These are phyloP conservation scores for Hortiboletus campestris DNA, from an alignment of 768 basidiomycete genomes.

Conservation along the genomic window DNA sequence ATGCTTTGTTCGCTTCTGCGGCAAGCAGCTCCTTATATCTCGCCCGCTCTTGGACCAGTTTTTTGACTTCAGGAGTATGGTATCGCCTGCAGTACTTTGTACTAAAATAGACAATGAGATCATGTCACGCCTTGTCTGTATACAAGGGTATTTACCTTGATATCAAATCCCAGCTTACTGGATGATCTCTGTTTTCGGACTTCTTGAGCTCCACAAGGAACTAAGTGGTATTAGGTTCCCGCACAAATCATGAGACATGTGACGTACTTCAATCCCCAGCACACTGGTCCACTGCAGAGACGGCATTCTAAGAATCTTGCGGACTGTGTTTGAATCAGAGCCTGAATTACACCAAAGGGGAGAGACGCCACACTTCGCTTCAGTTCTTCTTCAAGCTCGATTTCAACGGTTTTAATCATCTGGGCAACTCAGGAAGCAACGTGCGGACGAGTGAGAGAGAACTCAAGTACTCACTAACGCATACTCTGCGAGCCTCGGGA, in stretches of 20 bases:
- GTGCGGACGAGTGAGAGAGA: background rate
- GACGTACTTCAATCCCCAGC: constrained; percentile 64
- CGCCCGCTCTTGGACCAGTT: constrained; percentile 66
- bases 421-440: constrained; percentile 27
- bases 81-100: constrained; percentile 75
- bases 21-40: constrained; percentile 72
- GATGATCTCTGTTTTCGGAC: constrained; percentile 45
- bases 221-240: constrained; percentile 34
- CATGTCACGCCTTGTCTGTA: background rate
- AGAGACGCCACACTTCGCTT: constrained; percentile 47
- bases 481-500: constrained; percentile 54
- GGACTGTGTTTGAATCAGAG: constrained; percentile 43
- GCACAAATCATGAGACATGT: background rate
- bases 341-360: background rate
- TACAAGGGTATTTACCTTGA: constrained; percentile 47
- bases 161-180: constrained; percentile 59
- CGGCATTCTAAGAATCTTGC: constrained; percentile 70
- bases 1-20: constrained; percentile 65
- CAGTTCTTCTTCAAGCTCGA: constrained; percentile 73
- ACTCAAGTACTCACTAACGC: constrained; percentile 48
- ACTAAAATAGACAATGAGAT: constrained; percentile 37
- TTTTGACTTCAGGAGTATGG: constrained; percentile 64
- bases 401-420: constrained; percentile 67
- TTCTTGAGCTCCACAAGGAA: constrained; percentile 79
- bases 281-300: constrained; percentile 68